Evolutionary conservation across 768 basidiomycete genomes (phyloP).

Genomic region (Auricularia cornea): DNA sequence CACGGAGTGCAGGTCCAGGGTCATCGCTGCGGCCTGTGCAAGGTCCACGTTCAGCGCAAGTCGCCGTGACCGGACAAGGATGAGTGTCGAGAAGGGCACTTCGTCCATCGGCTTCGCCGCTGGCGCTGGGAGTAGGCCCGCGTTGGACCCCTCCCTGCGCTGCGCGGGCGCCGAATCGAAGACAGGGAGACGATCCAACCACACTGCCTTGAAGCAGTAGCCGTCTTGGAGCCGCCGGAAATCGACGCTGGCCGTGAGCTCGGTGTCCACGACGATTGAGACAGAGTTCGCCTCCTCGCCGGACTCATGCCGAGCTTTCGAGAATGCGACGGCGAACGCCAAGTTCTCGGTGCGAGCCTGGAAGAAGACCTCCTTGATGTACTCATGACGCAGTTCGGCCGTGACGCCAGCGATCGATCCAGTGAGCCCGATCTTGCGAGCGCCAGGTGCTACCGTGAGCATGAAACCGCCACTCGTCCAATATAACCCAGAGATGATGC

Average conservation of each 20-base stretch:
- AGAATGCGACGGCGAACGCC: slow-evolving; percentile 63
- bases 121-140: not conserved
- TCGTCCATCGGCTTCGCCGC: not conserved
- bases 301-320: slow-evolving; percentile 36
- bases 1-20: slow-evolving; percentile 54
- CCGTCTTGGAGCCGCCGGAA: slow-evolving; percentile 88
- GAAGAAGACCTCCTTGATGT: slow-evolving; percentile 33
- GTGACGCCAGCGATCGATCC: slow-evolving; percentile 77
- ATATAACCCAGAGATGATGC: slow-evolving; percentile 78
- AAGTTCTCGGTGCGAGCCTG: slow-evolving; percentile 66
- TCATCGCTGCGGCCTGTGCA: slow-evolving; percentile 66
- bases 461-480: slow-evolving; percentile 96
- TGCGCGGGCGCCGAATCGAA: slow-evolving; percentile 35
- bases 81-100: slow-evolving; percentile 40
- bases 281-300: slow-evolving; percentile 42
- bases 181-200: slow-evolving; percentile 80
- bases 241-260: slow-evolving; percentile 67
- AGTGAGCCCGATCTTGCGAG: slow-evolving; percentile 62
- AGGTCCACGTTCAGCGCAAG: slow-evolving; percentile 74
- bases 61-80: slow-evolving; percentile 64
- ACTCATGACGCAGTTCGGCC: slow-evolving; percentile 62
- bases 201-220: slow-evolving; percentile 90
- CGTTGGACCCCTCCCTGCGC: not conserved
- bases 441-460: slow-evolving; percentile 65
- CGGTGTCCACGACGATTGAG: slow-evolving; percentile 76